A percentile compares a stretch with the other conserved stretches of the same genome.
These are phyloP conservation scores for Paecilomyces formosus DNA, from an alignment of 2,329 filamentous ascomycete genomes.

Conservation along the genomic window DNA sequence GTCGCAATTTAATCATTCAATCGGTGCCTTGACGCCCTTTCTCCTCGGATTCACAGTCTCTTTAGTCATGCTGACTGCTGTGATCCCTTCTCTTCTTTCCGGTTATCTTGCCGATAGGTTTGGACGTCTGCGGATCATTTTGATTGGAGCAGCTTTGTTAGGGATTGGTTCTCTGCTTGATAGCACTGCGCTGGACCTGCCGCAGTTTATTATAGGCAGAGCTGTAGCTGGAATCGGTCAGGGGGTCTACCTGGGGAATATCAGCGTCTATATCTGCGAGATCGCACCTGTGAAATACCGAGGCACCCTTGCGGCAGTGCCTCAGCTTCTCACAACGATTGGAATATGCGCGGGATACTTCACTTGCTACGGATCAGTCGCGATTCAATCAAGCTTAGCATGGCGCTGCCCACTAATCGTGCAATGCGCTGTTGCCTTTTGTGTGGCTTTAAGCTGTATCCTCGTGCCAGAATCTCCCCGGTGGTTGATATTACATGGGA, in stretches of 20 bases:
- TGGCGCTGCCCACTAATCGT: slow-evolving; percentile 53
- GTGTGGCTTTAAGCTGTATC: slow-evolving; percentile 24
- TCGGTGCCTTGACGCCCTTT: too few species aligned
- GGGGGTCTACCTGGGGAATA: slow-evolving; percentile 51
- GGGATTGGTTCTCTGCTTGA: slow-evolving; percentile 48
- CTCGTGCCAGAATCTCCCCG: slow-evolving; percentile 48
- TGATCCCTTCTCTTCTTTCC: slow-evolving; percentile 51
- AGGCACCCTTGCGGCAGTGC: slow-evolving; percentile 45
- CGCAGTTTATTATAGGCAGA: slow-evolving; percentile 50
- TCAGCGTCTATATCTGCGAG: slow-evolving; percentile 54
- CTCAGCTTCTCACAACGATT: slow-evolving; percentile 46
- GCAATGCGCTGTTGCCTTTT: slow-evolving; percentile 33
- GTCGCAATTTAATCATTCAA: too few species aligned
- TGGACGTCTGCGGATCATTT: slow-evolving; percentile 44
- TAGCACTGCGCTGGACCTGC: slow-evolving; percentile 39
- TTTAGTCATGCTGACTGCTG: slow-evolving; percentile 51
- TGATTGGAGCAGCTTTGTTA: slow-evolving; percentile 47
- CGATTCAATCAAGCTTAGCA: slow-evolving; percentile 41
- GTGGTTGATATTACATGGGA: slow-evolving; percentile 36
- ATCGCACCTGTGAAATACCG: slow-evolving; percentile 47
- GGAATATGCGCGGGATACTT: slow-evolving; percentile 53
- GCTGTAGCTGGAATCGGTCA: slow-evolving; percentile 52
- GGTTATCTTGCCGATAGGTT: slow-evolving; percentile 47
- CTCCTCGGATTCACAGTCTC: slow-evolving; percentile 54
- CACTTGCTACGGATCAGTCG: slow-evolving; percentile 49